These are phyloP conservation scores for Venturia asperata DNA, from an alignment of 2,329 filamentous ascomycete species.

Conservation along the genomic window DNA sequence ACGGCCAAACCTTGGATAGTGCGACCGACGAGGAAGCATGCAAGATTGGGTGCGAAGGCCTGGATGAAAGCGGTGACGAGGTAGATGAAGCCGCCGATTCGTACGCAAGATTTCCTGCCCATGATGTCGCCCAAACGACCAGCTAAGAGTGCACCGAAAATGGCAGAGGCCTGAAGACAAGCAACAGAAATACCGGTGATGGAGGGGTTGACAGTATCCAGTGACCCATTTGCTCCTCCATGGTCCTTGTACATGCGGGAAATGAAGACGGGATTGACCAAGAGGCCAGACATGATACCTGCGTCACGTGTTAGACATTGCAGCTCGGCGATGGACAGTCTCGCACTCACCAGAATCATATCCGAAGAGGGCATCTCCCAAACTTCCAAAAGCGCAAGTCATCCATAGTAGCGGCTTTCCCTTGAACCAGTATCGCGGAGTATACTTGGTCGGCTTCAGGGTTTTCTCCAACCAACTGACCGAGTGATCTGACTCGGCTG, in stretches of 20 bases:
- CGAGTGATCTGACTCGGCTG: slow-evolving; percentile 22
- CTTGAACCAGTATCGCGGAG: slow-evolving; percentile 34
- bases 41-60: slow-evolving; percentile 32
- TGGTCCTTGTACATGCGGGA: slow-evolving; percentile 35
- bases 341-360: slow-evolving; percentile 34
- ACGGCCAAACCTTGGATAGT: slow-evolving; percentile 34
- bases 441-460: slow-evolving; percentile 33
- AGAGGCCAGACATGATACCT: slow-evolving; percentile 37
- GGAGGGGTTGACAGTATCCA: slow-evolving; percentile 30
- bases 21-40: slow-evolving; percentile 30
- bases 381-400: slow-evolving; percentile 36
- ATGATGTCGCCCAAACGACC: slow-evolving; percentile 33
- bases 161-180: slow-evolving; percentile 31
- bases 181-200: slow-evolving; percentile 30
- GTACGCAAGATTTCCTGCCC: slow-evolving; percentile 33
- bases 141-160: slow-evolving; percentile 31
- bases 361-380: slow-evolving; percentile 38
- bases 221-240: slow-evolving; percentile 32
- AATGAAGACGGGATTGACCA: slow-evolving; percentile 37
- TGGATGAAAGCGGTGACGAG: slow-evolving; percentile 25
- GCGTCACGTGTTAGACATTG: slow-evolving; percentile 17
- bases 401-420: slow-evolving; percentile 32
- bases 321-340: not conserved
- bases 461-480: slow-evolving; percentile 31
- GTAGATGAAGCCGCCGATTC: slow-evolving; percentile 33